Evolutionary conservation across 2,329 filamentous ascomycete genomes (phyloP).

Genomic region (Davidsoniella eucalypti): DNA sequence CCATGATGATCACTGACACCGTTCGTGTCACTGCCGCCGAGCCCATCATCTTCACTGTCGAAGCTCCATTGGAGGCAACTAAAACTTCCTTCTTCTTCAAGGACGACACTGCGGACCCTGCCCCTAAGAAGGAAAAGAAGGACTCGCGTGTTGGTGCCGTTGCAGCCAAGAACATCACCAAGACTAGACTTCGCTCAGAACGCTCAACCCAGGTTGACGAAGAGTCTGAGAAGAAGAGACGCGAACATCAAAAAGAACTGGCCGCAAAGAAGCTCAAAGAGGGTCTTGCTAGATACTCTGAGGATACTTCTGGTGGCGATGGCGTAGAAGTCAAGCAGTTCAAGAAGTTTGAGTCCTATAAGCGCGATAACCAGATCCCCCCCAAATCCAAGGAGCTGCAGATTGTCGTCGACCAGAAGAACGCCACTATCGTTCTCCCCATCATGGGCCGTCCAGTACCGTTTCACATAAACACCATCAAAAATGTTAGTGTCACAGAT

Average conservation of each 20-base stretch:
- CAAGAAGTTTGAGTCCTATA: constrained; percentile 98
- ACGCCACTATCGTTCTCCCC: constrained; percentile 75
- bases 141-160: constrained; percentile 70
- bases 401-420: constrained; percentile 83
- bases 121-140: constrained; percentile 83
- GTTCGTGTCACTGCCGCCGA: constrained; percentile 71
- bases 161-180: constrained; percentile 87
- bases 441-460: constrained; percentile 96
- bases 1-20: constrained; percentile 80
- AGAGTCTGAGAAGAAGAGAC: constrained; percentile 70
- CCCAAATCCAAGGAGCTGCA: constrained; percentile 66
- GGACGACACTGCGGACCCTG: constrained; percentile 73
- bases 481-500: constrained; percentile 95
- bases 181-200: constrained; percentile 80
- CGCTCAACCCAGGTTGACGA: constrained; percentile 78
- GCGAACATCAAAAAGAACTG: constrained; percentile 82
- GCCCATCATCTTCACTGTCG: constrained; percentile 78
- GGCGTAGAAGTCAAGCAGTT: constrained; percentile 95
- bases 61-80: constrained; percentile 80
- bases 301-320: constrained; percentile 69
- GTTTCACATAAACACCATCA: constrained; percentile 96
- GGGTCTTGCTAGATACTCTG: constrained; percentile 69
- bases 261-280: constrained; percentile 79
- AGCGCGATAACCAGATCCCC: constrained; percentile 89
- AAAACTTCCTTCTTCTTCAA: constrained; percentile 98